phyloP scores from a whole-genome alignment of 2,329 filamentous ascomycete species.

The Albophoma yamanashiensis region DNA sequence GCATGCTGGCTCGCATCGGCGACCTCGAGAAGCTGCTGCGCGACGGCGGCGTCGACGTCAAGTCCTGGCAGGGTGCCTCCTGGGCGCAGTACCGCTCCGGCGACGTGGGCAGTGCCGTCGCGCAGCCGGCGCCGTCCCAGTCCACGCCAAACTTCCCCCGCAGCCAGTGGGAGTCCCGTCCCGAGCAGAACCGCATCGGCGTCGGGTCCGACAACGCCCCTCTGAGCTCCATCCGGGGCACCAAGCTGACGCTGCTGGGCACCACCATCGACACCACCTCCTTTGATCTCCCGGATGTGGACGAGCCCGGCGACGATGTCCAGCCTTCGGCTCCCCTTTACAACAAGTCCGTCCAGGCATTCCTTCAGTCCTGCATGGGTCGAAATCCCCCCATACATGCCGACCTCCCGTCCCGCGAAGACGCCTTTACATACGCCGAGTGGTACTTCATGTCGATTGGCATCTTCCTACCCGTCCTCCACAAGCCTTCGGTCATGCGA shows the following conservation, averaged over 20 bases:
- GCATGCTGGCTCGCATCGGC: slow-evolving; percentile 54
- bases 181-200: slow-evolving; percentile 56
- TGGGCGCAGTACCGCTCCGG: slow-evolving; percentile 17
- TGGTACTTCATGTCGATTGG: slow-evolving; percentile 69
- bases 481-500: slow-evolving; percentile 61
- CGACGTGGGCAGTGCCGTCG: slow-evolving; percentile 12
- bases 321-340: slow-evolving; percentile 37
- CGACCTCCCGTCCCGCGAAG: slow-evolving; percentile 50
- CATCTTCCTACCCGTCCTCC: slow-evolving; percentile 64
- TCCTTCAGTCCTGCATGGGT: slow-evolving; percentile 54
- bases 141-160: slow-evolving; percentile 18
- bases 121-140: slow-evolving; percentile 5
- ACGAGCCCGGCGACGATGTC: slow-evolving; percentile 36
- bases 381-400: slow-evolving; percentile 46
- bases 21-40: slow-evolving; percentile 58
- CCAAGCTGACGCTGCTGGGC: slow-evolving; percentile 66
- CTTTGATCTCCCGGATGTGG: slow-evolving; percentile 55
- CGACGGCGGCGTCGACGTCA: slow-evolving; percentile 49
- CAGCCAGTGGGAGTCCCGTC: slow-evolving; percentile 26
- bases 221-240: slow-evolving; percentile 65
- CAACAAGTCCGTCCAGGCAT: slow-evolving; percentile 63
- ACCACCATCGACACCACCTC: slow-evolving; percentile 70
- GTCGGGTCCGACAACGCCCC: slow-evolving; percentile 52
- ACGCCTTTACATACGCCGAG: slow-evolving; percentile 58
- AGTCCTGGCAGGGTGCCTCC: slow-evolving; percentile 30